Evolutionary conservation across 371 early-diverging fungal species (phyloP), one percentile per base, ranked within the genome.

Genomic region (Zopfochytrium polystomum): DNA sequence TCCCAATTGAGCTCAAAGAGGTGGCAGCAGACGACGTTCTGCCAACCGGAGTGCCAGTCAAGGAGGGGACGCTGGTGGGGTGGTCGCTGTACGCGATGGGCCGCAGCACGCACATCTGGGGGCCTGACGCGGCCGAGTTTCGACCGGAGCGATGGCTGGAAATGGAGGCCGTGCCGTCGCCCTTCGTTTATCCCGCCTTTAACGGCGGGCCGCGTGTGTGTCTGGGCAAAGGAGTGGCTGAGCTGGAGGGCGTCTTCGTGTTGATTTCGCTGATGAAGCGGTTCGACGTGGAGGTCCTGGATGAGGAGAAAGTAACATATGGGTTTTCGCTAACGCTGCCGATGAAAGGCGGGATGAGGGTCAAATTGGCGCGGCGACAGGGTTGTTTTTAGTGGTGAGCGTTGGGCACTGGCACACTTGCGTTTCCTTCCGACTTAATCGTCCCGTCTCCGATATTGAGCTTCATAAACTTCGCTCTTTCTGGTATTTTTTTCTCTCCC

Each of bases 121-220:
- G n/a, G n/a, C n/a, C n/a, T n/a, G n/a, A n/a, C n/a, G n/a, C n/a
- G n/a, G n/a, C n/a, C n/a, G n/a, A n/a, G 86, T 87, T 83, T 56
- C 71, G 69, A 9, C 87, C 87, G 2, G 81, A 81, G 35, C 72
- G 87, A 50, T 87, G 86, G 86, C 42, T 70, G 26, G 58, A n/a
- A n/a, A n/a, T n/a, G 58, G 38, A 32, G 5, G n/a, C 7, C 30
- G 48, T 49, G 48, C 58, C 58, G 15, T 47, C 48, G 11, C 58
- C 58, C 29, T 58, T 47, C 34, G 49, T 47, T 26, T 58, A 58
- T 42, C 58, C 58, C 13, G 58, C 48, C 30, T 58, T 58, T 66
- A 82, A 85, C 55, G 85, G 81, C 9, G 87, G 88, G 0, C 88
- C 88, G 1, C 77, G 88, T 30, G 77, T 84, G 22, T 88, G 87